Conservation (phyloP, 345 rosid genomes). For the Iberis pinnata region DNA sequence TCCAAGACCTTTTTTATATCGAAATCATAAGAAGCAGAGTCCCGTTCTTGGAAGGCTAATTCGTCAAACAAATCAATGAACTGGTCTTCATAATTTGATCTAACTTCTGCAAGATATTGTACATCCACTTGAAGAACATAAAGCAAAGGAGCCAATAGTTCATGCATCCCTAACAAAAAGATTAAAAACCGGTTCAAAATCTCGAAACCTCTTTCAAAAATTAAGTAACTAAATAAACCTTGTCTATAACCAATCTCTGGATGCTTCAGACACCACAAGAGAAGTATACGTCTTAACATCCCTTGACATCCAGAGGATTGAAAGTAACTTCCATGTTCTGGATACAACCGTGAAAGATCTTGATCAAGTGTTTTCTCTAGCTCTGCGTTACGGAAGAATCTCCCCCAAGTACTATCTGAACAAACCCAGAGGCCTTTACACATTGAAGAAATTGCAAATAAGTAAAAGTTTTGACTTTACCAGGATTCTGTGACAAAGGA, state of each 20-base stretch:
- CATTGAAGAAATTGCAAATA: not conserved
- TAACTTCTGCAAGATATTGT: slow-evolving; percentile 65
- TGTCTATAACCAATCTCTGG: slow-evolving; percentile 86
- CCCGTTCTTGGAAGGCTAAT: slow-evolving; percentile 64
- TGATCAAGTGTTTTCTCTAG: slow-evolving; percentile 90
- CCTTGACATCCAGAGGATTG: slow-evolving; percentile 96
- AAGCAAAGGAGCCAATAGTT: slow-evolving; percentile 86
- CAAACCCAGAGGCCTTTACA: not conserved
- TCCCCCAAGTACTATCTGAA: slow-evolving; percentile 92
- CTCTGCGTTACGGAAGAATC: slow-evolving; percentile 89
- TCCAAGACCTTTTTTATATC: slow-evolving; percentile 67
- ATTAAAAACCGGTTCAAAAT: not conserved
- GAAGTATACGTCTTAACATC: slow-evolving; percentile 77
- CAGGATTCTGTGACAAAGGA: slow-evolving; percentile 95
- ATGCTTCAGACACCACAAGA: slow-evolving; percentile 90
- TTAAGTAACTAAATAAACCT: slow-evolving; percentile 39
- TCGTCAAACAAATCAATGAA: slow-evolving; percentile 84
- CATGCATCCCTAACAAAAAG: slow-evolving; percentile 78
- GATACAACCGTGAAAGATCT: slow-evolving; percentile 90
- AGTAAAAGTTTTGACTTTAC: slow-evolving; percentile 31
- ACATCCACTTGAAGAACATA: slow-evolving; percentile 92
- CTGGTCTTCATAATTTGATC: slow-evolving; percentile 74
- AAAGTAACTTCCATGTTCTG: slow-evolving; percentile 89
- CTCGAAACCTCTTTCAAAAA: not conserved
- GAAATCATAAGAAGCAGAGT: slow-evolving; percentile 52